Evolutionary conservation across 2,329 filamentous ascomycete genomes (phyloP).

Genomic region (Fusarium sp.): DNA sequence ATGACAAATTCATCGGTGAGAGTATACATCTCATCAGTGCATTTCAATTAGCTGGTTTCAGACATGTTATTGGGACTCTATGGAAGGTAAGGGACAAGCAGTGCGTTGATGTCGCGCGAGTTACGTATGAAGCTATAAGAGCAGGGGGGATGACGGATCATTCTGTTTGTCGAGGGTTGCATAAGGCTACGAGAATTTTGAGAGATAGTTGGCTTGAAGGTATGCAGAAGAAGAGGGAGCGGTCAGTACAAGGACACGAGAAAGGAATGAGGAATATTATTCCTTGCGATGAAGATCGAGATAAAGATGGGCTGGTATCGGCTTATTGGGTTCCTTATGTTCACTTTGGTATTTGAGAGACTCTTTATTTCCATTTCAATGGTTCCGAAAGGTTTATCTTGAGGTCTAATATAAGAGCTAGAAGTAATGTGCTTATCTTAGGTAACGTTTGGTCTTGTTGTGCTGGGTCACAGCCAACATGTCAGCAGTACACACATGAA

Average conservation of each 20-base stretch:
- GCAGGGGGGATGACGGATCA: background rate
- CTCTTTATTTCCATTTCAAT: fast-evolving
- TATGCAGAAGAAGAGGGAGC: background rate
- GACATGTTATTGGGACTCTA: background rate
- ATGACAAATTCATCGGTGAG: background rate
- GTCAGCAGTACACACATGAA: fast-evolving
- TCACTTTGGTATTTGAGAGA: background rate
- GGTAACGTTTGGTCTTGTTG: fast-evolving
- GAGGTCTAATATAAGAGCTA: fast-evolving
- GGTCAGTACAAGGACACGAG: fast-evolving
- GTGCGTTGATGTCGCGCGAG: background rate
- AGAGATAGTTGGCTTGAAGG: background rate
- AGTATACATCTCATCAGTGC: slow-evolving; percentile 9
- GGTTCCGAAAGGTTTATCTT: fast-evolving
- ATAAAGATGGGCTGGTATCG: no score
- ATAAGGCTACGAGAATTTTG: background rate
- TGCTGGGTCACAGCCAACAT: fast-evolving
- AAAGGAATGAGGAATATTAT: background rate
- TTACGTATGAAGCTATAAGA: background rate
- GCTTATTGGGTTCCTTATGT: slow-evolving; percentile 4
- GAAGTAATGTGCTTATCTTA: background rate
- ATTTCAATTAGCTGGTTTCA: background rate
- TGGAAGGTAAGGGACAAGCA: background rate
- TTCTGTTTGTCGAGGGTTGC: background rate
- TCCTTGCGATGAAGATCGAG: background rate